phyloP scores from a whole-genome alignment of 2,329 filamentous ascomycete species.

The Leptosphaerulina australis region DNA sequence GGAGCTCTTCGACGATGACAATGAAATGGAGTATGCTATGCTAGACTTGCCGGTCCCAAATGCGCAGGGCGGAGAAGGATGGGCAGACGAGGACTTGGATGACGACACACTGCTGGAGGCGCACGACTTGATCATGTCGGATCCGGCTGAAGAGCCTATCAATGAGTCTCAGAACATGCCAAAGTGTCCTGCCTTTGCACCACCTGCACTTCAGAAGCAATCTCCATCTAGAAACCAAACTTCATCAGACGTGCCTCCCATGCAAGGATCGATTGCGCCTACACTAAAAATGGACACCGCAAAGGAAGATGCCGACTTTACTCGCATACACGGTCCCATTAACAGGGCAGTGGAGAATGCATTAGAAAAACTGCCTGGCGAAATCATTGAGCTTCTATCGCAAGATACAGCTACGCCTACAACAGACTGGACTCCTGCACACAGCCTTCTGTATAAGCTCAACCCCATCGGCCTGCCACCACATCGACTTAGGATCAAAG shows the following conservation, averaged over 20 bases:
- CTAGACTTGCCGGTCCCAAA: constrained; percentile 21
- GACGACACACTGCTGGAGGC: constrained; percentile 41
- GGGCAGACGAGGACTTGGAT: constrained; percentile 41
- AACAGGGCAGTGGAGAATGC: constrained; percentile 35
- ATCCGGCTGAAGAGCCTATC: constrained; percentile 26
- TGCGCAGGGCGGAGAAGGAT: constrained; percentile 21
- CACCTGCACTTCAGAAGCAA: background rate
- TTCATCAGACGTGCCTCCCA: background rate
- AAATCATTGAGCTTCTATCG: constrained; percentile 43
- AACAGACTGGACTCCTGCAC: constrained; percentile 34
- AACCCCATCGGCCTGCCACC: constrained; percentile 42
- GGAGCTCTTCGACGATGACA: constrained; percentile 44
- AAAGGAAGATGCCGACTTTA: constrained; percentile 18
- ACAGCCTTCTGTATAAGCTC: constrained; percentile 39
- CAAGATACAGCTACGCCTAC: constrained; percentile 32
- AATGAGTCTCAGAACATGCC: background rate
- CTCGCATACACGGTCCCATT: constrained; percentile 40
- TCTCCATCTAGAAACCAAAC: background rate
- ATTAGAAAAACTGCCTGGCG: constrained; percentile 33
- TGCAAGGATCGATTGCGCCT: background rate
- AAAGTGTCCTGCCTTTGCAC: constrained; percentile 8
- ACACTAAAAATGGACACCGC: background rate
- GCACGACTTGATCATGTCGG: constrained; percentile 37
- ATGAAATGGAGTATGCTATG: constrained; percentile 16
- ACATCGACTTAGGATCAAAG: constrained; percentile 44